Evolutionary conservation across 1,284 basidiomycete species (phyloP).

Genomic region (Ustilago xerochloae): DNA sequence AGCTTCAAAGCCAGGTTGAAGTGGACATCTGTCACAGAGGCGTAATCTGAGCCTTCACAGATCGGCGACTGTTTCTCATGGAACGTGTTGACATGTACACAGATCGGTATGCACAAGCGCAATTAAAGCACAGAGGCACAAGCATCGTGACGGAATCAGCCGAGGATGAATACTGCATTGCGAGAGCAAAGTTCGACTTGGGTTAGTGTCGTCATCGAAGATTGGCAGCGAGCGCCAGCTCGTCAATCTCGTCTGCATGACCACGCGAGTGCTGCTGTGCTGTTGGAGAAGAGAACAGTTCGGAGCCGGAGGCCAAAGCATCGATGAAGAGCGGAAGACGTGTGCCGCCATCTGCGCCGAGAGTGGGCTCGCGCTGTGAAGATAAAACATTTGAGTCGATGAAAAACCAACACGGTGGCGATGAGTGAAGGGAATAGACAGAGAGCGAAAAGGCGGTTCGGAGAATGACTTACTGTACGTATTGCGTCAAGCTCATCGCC

Average conservation of each 20-base stretch:
- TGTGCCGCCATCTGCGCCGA: conserved; percentile 49
- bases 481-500: conserved; percentile 55
- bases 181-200: too few species aligned
- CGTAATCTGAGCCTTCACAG: too few species aligned
- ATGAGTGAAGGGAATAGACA: background rate
- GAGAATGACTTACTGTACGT: conserved; percentile 39
- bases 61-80: too few species aligned
- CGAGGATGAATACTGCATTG: too few species aligned
- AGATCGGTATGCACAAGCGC: too few species aligned
- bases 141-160: too few species aligned
- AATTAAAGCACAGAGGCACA: too few species aligned
- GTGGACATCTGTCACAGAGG: too few species aligned
- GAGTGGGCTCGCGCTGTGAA: conserved; percentile 38
- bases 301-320: conserved; percentile 50
- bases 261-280: background rate
- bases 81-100: too few species aligned
- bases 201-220: too few species aligned
- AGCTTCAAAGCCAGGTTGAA: too few species aligned
- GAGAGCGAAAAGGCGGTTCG: background rate
- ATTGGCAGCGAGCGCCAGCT: conserved; percentile 30
- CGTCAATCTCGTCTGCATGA: conserved; percentile 4
- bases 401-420: too few species aligned
- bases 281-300: conserved; percentile 24
- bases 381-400: background rate
- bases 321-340: conserved; percentile 57